Conservation (phyloP, 1,284 basidiomycete species). For the Pulveroboletus sp. region DNA sequence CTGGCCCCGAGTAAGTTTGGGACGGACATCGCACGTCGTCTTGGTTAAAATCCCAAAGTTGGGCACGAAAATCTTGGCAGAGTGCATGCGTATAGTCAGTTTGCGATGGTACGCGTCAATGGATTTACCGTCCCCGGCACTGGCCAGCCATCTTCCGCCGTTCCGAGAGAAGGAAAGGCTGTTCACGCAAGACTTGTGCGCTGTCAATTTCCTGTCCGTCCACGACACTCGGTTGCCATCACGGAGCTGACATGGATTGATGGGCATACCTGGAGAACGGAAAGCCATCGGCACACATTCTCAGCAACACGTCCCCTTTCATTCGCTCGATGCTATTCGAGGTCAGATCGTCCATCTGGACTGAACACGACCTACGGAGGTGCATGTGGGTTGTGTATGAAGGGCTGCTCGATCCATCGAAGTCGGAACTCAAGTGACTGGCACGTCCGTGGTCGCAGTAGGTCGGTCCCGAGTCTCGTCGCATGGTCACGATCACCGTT, state of each 20-base stretch:
- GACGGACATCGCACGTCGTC: constrained; percentile 50
- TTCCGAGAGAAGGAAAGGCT: constrained; percentile 58
- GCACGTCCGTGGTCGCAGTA: neutral
- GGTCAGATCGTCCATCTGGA: constrained; percentile 21
- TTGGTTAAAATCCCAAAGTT: constrained; percentile 70
- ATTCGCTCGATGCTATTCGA: constrained; percentile 25
- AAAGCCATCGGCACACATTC: constrained; percentile 26
- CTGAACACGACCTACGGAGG: constrained; percentile 7
- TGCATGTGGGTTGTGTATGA: constrained; percentile 12
- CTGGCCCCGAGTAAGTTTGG: constrained; percentile 46
- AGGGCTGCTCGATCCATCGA: neutral
- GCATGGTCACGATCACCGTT: neutral
- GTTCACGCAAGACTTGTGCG: constrained; percentile 71
- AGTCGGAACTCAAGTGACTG: constrained; percentile 15
- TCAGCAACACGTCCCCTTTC: constrained; percentile 16
- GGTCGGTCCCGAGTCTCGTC: constrained; percentile 1
- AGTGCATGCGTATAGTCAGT: constrained; percentile 7
- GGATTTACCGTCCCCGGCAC: constrained; percentile 68
- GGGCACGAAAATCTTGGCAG: constrained; percentile 51
- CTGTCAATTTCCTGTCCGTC: constrained; percentile 47
- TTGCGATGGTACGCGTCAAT: constrained; percentile 1
- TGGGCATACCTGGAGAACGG: constrained; percentile 32
- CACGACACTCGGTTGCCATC: constrained; percentile 1
- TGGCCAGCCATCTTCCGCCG: constrained; percentile 66
- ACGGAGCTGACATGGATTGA: neutral